phyloP scores from a whole-genome alignment of 768 basidiomycete genomes.

The Rossbeevera mucosa region DNA sequence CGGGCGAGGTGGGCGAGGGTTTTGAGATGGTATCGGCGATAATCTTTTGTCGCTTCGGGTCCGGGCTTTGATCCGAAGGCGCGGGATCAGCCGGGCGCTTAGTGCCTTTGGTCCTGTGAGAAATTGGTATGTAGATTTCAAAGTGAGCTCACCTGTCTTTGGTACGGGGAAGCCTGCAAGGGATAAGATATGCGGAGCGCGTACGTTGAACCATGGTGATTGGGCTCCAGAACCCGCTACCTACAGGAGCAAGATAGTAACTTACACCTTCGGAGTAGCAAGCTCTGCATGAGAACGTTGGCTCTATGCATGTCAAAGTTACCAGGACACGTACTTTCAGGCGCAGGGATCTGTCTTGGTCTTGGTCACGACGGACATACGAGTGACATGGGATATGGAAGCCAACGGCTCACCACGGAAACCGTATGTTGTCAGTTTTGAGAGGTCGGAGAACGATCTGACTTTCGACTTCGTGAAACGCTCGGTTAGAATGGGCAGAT shows the following conservation, averaged over 20 bases:
- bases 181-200: slow-evolving; percentile 41
- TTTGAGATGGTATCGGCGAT: slow-evolving; percentile 14
- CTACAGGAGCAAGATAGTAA: too few relatives aligned
- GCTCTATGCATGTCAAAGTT: neutral
- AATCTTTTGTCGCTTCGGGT: slow-evolving; percentile 40
- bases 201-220: slow-evolving; percentile 55
- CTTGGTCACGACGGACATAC: slow-evolving; percentile 90
- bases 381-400: slow-evolving; percentile 91
- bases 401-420: slow-evolving; percentile 97
- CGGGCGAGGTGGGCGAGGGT: slow-evolving; percentile 17
- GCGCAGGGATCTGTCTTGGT: slow-evolving; percentile 77
- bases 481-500: slow-evolving; percentile 87
- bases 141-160: slow-evolving; percentile 27
- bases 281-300: slow-evolving; percentile 48
- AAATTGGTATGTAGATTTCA: neutral
- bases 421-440: slow-evolving; percentile 84
- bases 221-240: too few relatives aligned
- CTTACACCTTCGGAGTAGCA: slow-evolving; percentile 78
- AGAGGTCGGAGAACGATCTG: slow-evolving; percentile 78
- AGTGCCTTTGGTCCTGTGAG: slow-evolving; percentile 21
- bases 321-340: slow-evolving; percentile 71
- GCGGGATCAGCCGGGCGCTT: slow-evolving; percentile 45
- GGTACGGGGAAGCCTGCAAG: slow-evolving; percentile 46
- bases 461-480: slow-evolving; percentile 96
- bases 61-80: slow-evolving; percentile 35